Evolutionary conservation across 257 asterid species (phyloP).

Genomic region (Solanum habrochaites): DNA sequence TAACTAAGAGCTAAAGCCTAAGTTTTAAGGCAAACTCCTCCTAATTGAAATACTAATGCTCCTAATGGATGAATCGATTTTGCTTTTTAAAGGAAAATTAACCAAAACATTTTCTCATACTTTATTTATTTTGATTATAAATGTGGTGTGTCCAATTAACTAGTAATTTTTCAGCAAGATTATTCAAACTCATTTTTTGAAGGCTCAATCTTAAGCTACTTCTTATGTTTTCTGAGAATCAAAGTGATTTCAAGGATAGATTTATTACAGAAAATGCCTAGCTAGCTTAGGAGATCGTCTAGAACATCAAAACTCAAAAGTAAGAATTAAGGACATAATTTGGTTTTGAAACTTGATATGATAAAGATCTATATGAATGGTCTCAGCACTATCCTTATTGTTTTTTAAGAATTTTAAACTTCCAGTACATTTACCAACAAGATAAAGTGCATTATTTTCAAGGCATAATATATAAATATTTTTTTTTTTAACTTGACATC

Average conservation of each 20-base stretch:
- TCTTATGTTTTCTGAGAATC: neutral
- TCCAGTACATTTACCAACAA: neutral
- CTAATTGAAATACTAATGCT: neutral
- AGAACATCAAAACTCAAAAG: neutral
- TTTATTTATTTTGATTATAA: neutral
- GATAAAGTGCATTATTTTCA: neutral
- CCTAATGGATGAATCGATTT: neutral
- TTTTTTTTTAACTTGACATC: too few relatives aligned
- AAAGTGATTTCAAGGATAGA: neutral
- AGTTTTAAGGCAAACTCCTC: neutral
- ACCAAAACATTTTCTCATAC: too few relatives aligned
- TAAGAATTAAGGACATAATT: neutral
- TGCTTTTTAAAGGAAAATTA: neutral
- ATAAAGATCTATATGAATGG: too few relatives aligned
- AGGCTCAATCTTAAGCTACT: neutral
- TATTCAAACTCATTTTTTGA: too few relatives aligned
- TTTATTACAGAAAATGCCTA: neutral
- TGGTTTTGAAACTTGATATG: neutral
- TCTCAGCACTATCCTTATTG: neutral
- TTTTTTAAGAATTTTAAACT: neutral
- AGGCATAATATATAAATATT: neutral
- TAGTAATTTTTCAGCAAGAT: neutral
- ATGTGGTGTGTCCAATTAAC: neutral
- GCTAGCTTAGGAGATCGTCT: neutral
- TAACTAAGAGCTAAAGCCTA: neutral